Base-by-base conservation (phyloP, 2,329 filamentous ascomycete species). In the Mycosphaerella arachidis region DNA sequence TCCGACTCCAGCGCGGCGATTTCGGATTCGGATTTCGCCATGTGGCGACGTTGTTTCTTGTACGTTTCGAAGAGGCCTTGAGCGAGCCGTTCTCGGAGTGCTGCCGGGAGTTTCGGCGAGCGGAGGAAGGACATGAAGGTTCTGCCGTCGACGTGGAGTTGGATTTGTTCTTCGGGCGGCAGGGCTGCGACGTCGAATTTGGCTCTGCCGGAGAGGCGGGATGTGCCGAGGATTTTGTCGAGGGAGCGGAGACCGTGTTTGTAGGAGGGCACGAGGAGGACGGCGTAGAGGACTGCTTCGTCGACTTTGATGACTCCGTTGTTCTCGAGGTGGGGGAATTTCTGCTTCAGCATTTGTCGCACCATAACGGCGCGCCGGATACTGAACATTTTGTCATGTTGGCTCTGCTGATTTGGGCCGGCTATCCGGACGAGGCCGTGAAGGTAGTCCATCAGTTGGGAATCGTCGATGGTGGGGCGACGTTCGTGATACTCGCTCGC, bases 141-240 rank as follows among this genome's bases (percentile, higher is more conserved):
- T 52, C 64, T 63, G 43, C 68, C 70, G 57, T 74, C 71, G n/a
- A 73, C 71, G 53, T 74, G 70, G 4, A 73, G 61, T 51, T 71
- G 68, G 16, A 74, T 72, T 55, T 73, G 71, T 61, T 73, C 71
- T 57, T 73, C 71, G 7, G 72, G 71, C 2, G 72, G 72, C 4
- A 74, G 59, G 1, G 71, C 70, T 9, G 71, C 65, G 9, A 73
- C 66, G 57, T 72, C 71, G 57, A 74, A 74, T 55, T 70, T 72
- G 16, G 58, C 68, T n/a, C 67, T 64, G 40, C 65, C 63, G 4
- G 72, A 70, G 12, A 74, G 66, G 6, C 71, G 67, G 55, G 66
- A 69, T 1, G 71, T 73, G 66, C 71, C 70, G 51, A 74, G 63
- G 53, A 74, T 73, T 61, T 71, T 72, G 56, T 71, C 68, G 1